These are phyloP conservation scores for Saccharomycopsis phalli DNA, from an alignment of 1,139 yeast species.

Conservation along the genomic window DNA sequence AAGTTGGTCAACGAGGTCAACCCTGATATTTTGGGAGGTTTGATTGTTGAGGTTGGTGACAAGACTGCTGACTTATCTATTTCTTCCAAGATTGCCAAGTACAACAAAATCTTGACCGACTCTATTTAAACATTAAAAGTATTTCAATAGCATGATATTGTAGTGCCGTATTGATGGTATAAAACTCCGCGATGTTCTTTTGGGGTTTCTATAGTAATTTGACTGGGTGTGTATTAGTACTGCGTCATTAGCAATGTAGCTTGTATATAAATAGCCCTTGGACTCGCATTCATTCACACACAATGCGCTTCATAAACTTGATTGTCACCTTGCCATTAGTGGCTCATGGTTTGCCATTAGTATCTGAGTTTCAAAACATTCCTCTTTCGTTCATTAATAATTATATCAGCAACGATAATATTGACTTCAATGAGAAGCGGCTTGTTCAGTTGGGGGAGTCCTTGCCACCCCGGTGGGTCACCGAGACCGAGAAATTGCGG, in stretches of 20 bases:
- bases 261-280: no score
- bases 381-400: slow-evolving; percentile 11
- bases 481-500: slow-evolving; percentile 48
- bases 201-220: no score
- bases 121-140: slow-evolving; percentile 42
- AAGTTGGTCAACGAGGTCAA: slow-evolving; percentile 74
- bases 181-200: no score
- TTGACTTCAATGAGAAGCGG: slow-evolving; percentile 11
- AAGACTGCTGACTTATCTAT: slow-evolving; percentile 92
- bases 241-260: no score
- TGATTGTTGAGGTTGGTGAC: slow-evolving; percentile 93
- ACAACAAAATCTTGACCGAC: slow-evolving; percentile 83
- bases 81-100: slow-evolving; percentile 73
- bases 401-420: slow-evolving; percentile 3
- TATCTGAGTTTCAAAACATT: slow-evolving; percentile 1
- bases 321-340: background rate
- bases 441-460: slow-evolving; percentile 8
- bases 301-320: background rate
- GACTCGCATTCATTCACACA: no score
- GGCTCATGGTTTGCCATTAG: background rate
- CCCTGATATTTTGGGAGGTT: slow-evolving; percentile 92
- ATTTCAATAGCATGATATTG: background rate
- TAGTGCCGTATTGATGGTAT: background rate
- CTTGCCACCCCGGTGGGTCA: slow-evolving; percentile 25
- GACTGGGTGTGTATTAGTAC: no score